These are phyloP conservation scores for Coemansia sp. DNA, from an alignment of 192 early-diverging fungal species.

Conservation along the genomic window DNA sequence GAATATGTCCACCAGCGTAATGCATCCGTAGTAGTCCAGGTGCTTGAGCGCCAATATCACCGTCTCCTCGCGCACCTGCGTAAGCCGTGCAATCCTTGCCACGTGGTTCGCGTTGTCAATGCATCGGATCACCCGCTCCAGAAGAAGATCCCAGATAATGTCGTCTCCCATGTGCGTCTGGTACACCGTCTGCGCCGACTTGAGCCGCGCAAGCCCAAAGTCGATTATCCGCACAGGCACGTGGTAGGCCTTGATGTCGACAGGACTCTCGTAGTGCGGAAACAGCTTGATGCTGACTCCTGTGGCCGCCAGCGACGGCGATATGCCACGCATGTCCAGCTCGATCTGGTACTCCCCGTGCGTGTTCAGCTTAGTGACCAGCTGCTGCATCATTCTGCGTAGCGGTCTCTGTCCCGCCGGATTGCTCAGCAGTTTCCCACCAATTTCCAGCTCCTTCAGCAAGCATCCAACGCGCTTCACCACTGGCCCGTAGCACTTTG, in stretches of 20 bases:
- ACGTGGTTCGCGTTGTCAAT: conserved; percentile 90
- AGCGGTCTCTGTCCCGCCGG: conserved; percentile 27
- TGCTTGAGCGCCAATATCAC: conserved; percentile 86
- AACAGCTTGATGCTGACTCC: conserved; percentile 54
- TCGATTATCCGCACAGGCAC: conserved; percentile 45
- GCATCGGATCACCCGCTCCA: conserved; percentile 69
- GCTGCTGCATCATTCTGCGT: conserved; percentile 42
- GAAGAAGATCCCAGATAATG: conserved; percentile 91
- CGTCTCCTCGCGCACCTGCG: conserved; percentile 75
- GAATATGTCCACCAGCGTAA: conserved; percentile 89
- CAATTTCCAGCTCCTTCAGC: conserved; percentile 78
- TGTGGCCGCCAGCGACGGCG: conserved; percentile 34
- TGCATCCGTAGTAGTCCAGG: conserved; percentile 90
- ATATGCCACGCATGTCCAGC: conserved; percentile 42
- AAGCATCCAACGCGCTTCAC: conserved; percentile 84
- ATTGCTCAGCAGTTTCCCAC: conserved; percentile 40
- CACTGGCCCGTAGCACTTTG: conserved; percentile 81
- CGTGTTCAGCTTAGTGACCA: conserved; percentile 47
- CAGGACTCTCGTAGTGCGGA: conserved; percentile 40
- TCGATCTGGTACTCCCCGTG: conserved; percentile 53
- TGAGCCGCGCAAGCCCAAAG: conserved; percentile 36
- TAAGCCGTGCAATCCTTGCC: conserved; percentile 72
- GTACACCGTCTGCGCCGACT: conserved; percentile 56
- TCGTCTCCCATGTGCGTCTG: conserved; percentile 65
- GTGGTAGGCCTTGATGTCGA: conserved; percentile 26